These are phyloP conservation scores for Ceratobasidium sp. DNA, from an alignment of 1,284 basidiomycete genomes.

Conservation along the genomic window DNA sequence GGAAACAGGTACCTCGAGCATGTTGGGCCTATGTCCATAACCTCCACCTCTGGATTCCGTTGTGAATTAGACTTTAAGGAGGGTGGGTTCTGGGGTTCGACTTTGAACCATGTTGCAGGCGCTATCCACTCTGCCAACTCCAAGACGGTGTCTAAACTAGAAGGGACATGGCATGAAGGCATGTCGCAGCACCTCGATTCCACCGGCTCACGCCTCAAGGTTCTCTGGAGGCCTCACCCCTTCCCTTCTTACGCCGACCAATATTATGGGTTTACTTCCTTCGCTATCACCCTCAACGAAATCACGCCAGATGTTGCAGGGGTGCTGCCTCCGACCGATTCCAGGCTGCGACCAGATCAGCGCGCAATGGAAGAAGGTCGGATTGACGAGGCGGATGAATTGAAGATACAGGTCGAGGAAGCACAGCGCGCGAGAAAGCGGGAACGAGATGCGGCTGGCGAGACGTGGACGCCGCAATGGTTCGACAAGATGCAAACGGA, in stretches of 20 bases:
- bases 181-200: slow-evolving; percentile 70
- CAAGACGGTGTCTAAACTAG: slow-evolving; percentile 61
- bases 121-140: slow-evolving; percentile 64
- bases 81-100: slow-evolving; percentile 75
- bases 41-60: slow-evolving; percentile 63
- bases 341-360: slow-evolving; percentile 85
- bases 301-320: slow-evolving; percentile 72
- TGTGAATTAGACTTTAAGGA: slow-evolving; percentile 85
- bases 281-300: slow-evolving; percentile 83
- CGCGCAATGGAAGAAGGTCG: slow-evolving; percentile 85
- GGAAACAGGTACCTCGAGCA: slow-evolving; percentile 91
- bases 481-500: slow-evolving; percentile 60
- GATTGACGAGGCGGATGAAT: slow-evolving; percentile 74
- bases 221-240: slow-evolving; percentile 76
- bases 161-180: slow-evolving; percentile 87
- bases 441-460: slow-evolving; percentile 65
- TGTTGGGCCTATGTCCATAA: slow-evolving; percentile 74
- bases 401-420: slow-evolving; percentile 79
- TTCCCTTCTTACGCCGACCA: slow-evolving; percentile 77
- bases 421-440: slow-evolving; percentile 52
- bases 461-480: slow-evolving; percentile 70
- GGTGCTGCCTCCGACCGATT: slow-evolving; percentile 83
- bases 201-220: slow-evolving; percentile 63
- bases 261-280: slow-evolving; percentile 84
- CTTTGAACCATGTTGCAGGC: slow-evolving; percentile 77